Evolutionary conservation across 2,329 filamentous ascomycete species (phyloP).

Genomic region (Epicoccum nigrum): DNA sequence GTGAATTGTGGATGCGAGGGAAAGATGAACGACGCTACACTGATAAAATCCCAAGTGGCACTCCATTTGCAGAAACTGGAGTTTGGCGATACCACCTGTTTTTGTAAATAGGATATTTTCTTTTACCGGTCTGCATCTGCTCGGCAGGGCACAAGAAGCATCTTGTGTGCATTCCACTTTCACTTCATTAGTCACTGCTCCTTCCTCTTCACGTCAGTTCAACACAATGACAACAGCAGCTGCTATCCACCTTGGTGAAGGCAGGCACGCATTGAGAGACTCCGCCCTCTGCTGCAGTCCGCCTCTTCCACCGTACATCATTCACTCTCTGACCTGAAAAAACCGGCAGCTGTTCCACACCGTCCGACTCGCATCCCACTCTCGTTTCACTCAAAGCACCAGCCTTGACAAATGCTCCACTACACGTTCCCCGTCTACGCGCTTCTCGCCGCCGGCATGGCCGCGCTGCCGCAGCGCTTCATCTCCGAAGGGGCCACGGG

Average conservation of each 20-base stretch:
- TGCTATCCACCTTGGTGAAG: too few species aligned
- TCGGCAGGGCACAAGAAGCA: conserved; percentile 16
- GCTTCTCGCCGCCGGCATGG: not conserved
- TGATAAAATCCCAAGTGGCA: conserved; percentile 14
- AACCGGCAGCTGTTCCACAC: not conserved
- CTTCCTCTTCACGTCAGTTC: not conserved
- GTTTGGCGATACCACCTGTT: conserved; percentile 23
- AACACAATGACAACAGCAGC: not conserved
- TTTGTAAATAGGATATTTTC: conserved; percentile 24
- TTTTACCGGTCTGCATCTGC: conserved; percentile 3
- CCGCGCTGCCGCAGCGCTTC: conserved; percentile 2
- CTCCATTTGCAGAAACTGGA: conserved; percentile 22
- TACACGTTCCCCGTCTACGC: not conserved
- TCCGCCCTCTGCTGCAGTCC: too few species aligned
- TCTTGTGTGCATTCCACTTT: conserved; percentile 3
- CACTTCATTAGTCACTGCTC: conserved; percentile 8
- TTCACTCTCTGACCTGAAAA: too few species aligned
- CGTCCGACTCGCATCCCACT: not conserved
- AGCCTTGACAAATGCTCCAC: too few species aligned
- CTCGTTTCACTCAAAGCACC: not conserved
- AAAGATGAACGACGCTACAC: not conserved
- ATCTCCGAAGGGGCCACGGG: too few species aligned
- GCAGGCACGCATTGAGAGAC: too few species aligned
- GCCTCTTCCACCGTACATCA: too few species aligned
- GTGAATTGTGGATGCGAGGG: conserved; percentile 12